Base-by-base conservation (phyloP, 1,139 yeast genomes). In the Hansenula anomala region DNA sequence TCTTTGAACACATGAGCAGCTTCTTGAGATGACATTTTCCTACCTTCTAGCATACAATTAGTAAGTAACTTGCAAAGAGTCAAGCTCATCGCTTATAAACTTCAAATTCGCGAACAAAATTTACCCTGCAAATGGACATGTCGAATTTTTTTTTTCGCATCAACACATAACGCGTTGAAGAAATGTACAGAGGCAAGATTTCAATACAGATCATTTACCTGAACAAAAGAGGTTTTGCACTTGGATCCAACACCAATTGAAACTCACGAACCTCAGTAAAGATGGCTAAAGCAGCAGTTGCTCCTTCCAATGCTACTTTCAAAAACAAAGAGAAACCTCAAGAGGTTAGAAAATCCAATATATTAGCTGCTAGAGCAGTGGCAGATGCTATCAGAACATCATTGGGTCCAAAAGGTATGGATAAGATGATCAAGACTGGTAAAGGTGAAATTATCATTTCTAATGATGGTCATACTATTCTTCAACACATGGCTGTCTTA, bases 381-480 rank as follows among this genome's bases (percentile, higher is more conserved):
- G 92, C 97, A 3, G 98, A 94, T 64, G 98, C 98, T 38, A 89
- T 92, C 58, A 77, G 98, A 63, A 92, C 99, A 4, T 89, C 97
- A 11, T 70, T 92, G 43, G 99, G 99, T 27, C 99, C 99, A 38
- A 90, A 89, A 63, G 98, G 99, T 45, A 92, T 92, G 98, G 99
- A 92, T 63, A 94, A 94, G 70, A 92, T 92, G 98, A 87, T 87
- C 67, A 89, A 87, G 64, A 89, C 97, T 25, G 84, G 90, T 40
- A 76, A 76, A 37, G 97, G 97, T 29, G 92, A 92, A 58, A 86
- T 92, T 52, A 85, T 92, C 57, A 90, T 94, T 51, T 89, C 97
- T 47, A 94, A 92, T 61, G 99, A 92, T 65, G 99, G 99, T 31
- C 97, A 95, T 60, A 89, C 97, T 15, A 94, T 94, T 55, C 71